Conservation (phyloP, 192 early-diverging fungal species). For the Backusella parvicylindrica region DNA sequence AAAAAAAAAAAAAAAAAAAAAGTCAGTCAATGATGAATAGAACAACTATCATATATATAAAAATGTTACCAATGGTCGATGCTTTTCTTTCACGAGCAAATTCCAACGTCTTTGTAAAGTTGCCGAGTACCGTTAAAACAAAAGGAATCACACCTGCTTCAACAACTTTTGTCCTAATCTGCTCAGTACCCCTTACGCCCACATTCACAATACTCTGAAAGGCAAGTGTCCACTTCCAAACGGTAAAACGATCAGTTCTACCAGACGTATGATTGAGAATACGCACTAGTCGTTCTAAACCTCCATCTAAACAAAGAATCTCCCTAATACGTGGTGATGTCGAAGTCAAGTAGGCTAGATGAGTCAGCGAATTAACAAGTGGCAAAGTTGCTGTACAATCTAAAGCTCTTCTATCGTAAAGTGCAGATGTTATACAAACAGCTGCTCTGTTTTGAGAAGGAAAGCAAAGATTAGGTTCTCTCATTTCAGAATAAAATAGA, state of each 20-base stretch:
- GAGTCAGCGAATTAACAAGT: constrained; percentile 86
- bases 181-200: constrained; percentile 77
- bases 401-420: constrained; percentile 92
- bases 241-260: constrained; percentile 56
- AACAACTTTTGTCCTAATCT: constrained; percentile 79
- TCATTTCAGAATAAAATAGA: constrained; percentile 46
- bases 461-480: constrained; percentile 82
- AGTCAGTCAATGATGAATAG: background rate
- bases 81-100: constrained; percentile 9
- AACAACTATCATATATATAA: background rate
- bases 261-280: constrained; percentile 54
- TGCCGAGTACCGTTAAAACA: constrained; percentile 73
- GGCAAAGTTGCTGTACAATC: constrained; percentile 84
- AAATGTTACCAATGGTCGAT: background rate
- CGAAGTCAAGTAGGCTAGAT: constrained; percentile 83
- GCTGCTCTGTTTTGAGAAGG: constrained; percentile 76
- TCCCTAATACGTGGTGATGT: constrained; percentile 77
- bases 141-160: constrained; percentile 83
- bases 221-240: constrained; percentile 80
- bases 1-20: background rate
- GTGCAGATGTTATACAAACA: constrained; percentile 74
- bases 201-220: constrained; percentile 87
- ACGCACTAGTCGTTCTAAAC: constrained; percentile 80
- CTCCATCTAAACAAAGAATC: constrained; percentile 83
- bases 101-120: constrained; percentile 52